A percentile compares a stretch with the other conserved stretches of the same genome.
Evolutionary conservation across 495 filamentous ascomycete genomes (phyloP).

Genomic region (Aspergillus incahuasiensis): DNA sequence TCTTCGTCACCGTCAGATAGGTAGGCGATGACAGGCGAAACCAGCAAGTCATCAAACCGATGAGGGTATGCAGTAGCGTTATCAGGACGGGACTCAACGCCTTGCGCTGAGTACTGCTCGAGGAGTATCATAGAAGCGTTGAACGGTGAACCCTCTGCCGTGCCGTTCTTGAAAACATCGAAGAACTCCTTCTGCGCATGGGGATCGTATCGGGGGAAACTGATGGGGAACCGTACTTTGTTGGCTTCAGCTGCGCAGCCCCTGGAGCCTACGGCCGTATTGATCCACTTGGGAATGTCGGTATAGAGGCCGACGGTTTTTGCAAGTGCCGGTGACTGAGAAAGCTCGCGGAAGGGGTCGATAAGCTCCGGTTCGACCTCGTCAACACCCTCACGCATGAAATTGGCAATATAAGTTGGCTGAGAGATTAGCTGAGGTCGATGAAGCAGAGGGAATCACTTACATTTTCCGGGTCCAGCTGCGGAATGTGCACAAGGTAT

Average conservation of each 20-base stretch:
- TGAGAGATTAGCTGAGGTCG: neutral
- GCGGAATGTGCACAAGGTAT: neutral
- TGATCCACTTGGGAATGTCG: constrained; percentile 14
- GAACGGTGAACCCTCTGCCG: constrained; percentile 32
- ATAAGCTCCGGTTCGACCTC: constrained; percentile 3
- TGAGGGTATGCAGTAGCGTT: constrained; percentile 35
- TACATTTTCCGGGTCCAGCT: constrained; percentile 11
- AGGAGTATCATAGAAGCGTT: constrained; percentile 25
- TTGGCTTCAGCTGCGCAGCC: constrained; percentile 11
- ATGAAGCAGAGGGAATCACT: neutral
- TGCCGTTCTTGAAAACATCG: constrained; percentile 27
- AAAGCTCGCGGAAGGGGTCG: constrained; percentile 15
- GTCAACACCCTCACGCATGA: constrained; percentile 3
- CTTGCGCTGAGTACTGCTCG: constrained; percentile 37
- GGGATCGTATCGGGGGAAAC: constrained; percentile 17
- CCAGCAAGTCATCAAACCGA: constrained; percentile 25
- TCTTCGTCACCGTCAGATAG: constrained; percentile 10
- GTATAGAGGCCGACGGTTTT: constrained; percentile 13
- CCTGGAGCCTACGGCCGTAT: constrained; percentile 1
- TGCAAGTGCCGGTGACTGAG: neutral
- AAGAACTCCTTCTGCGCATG: constrained; percentile 16
- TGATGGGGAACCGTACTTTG: constrained; percentile 19
- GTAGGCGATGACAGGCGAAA: constrained; percentile 17
- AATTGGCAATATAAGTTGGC: constrained; percentile 8
- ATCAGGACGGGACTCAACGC: constrained; percentile 21